Percentiles rank a stretch among this genome's conserved stretches.
Conservation (phyloP, 2,329 filamentous ascomycete genomes). For the Pseudogymnoascus destructans region DNA sequence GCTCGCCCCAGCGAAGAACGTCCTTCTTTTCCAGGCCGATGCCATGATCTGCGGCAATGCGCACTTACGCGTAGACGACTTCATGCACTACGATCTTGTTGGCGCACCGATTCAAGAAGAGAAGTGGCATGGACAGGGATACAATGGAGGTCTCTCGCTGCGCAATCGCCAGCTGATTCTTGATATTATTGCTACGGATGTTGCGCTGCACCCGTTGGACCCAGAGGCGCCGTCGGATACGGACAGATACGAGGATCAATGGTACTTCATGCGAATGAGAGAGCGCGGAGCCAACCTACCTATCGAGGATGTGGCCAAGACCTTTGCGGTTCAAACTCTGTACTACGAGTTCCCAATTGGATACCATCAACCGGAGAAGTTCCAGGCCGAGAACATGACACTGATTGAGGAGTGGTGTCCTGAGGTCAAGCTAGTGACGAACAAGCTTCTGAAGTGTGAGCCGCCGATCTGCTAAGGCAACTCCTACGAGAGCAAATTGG, state of each 20-base stretch:
- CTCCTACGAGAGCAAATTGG: not conserved
- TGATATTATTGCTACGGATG: constrained; percentile 13
- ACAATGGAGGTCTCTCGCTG: constrained; percentile 25
- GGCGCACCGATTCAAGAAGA: constrained; percentile 25
- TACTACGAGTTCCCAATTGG: constrained; percentile 14
- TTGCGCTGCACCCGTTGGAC: constrained; percentile 17
- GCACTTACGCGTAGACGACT: constrained; percentile 19
- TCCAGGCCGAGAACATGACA: constrained; percentile 18
- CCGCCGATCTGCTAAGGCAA: constrained; percentile 1
- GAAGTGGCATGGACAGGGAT: constrained; percentile 14
- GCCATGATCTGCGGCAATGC: constrained; percentile 23
- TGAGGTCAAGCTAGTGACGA: constrained; percentile 14
- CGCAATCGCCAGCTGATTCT: constrained; percentile 25
- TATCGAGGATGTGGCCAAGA: constrained; percentile 14
- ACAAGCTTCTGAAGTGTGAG: constrained; percentile 7
- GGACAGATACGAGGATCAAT: constrained; percentile 21
- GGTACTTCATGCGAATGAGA: constrained; percentile 22
- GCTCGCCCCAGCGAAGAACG: constrained; percentile 24
- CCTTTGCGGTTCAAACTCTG: constrained; percentile 17
- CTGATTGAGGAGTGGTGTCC: constrained; percentile 25
- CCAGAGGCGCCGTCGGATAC: constrained; percentile 16
- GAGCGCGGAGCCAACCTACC: constrained; percentile 18
- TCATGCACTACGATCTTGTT: constrained; percentile 25
- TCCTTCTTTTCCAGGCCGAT: constrained; percentile 25
- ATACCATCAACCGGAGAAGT: constrained; percentile 13